phyloP scores from a whole-genome alignment of 1,284 basidiomycete genomes.

The Dichomitus squalens region DNA sequence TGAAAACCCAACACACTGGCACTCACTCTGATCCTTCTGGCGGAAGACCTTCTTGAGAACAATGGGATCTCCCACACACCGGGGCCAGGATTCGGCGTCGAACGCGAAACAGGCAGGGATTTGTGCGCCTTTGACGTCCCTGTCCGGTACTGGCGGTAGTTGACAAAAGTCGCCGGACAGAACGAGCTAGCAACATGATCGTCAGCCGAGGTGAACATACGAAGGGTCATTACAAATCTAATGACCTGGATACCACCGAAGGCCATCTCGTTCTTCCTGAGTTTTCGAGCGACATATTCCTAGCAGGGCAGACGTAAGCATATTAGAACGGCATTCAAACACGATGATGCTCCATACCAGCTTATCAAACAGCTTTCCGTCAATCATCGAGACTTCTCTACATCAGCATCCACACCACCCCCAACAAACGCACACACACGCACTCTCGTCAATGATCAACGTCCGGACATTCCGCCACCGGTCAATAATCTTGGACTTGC shows the following conservation, averaged over 20 bases:
- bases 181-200: conserved; percentile 52
- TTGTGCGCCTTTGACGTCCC: conserved; percentile 30
- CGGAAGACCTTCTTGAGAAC: conserved; percentile 44
- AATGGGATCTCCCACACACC: conserved; percentile 42
- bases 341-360: conserved; percentile 43
- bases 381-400: conserved; percentile 27
- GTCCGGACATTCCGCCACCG: conserved; percentile 57
- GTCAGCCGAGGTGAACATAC: not conserved
- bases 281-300: conserved; percentile 50
- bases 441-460: conserved; percentile 75
- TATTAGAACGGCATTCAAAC: not conserved
- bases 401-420: not conserved
- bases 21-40: conserved; percentile 56
- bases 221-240: not conserved
- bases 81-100: conserved; percentile 64
- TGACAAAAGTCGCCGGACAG: conserved; percentile 84
- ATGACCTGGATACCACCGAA: conserved; percentile 77
- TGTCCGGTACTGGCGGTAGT: conserved; percentile 71
- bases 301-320: conserved; percentile 7
- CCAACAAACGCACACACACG: conserved; percentile 21
- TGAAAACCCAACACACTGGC: not conserved
- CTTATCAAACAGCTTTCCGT: conserved; percentile 66
- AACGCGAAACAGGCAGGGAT: conserved; percentile 59
- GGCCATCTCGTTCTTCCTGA: conserved; percentile 51
- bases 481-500: conserved; percentile 24